Evolutionary conservation across 805 yeast genomes (phyloP), one percentile per base, ranked within the genome.

Genomic region (Zygotorulaspora florentina): DNA sequence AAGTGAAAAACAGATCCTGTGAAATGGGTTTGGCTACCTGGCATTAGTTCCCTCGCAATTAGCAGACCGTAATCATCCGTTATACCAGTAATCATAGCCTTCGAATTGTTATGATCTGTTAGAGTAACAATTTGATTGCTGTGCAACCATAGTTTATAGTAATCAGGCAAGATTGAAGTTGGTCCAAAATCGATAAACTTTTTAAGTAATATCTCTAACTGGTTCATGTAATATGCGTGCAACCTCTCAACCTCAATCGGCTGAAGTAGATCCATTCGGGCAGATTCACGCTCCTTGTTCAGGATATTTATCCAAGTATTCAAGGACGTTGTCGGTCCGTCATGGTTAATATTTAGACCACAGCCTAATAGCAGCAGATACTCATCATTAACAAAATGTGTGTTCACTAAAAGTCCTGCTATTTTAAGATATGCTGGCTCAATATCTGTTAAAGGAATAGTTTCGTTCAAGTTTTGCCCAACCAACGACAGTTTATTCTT

Each of bases 281-380:
- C 56, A 0, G 52, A 42, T 2, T 59, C 67, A 52, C 87, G 69
- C 20, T 74, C 62, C 17, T 63, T 67, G 57, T 89, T 89, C 58
- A 87, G 67, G 35, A 75, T 70, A 6, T 72, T 74, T 27, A 93
- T 73, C 43, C 89, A 81, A 7, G 78, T 55, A 59, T 90, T 88
- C 39, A 93, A 67, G 0, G 98, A 90, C 0, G 96, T 87, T 0
- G 97, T 87, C 12, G 99, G 99, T 0, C 90, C 88, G n/a, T 78
- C 76, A 62, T 87, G 89, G 43, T 78, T 77, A 2, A 89, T 80
- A 56, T 91, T 93, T 42, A 89, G 71, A 13, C 99, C 99, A 9
- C 87, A 80, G 0, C 99, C 98, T 62, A 85, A 77, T 6, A 89
- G 83, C 15, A 89, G 62, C 45, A 79, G 73, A 63, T 82, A 89